These are phyloP conservation scores for Termitomyces sp. DNA, from an alignment of 768 basidiomycete genomes.

Conservation along the genomic window DNA sequence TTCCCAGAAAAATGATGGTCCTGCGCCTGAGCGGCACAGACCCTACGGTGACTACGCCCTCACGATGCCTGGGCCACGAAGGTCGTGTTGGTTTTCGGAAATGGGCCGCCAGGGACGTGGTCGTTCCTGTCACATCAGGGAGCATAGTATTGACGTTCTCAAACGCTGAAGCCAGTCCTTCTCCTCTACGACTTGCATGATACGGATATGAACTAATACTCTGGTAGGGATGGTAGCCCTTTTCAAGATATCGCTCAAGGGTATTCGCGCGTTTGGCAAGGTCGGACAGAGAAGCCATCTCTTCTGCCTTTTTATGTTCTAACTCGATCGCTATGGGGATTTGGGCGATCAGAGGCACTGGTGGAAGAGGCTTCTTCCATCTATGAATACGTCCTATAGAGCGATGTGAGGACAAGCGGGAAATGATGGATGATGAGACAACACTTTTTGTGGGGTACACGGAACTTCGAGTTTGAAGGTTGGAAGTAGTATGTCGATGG, in stretches of 20 bases:
- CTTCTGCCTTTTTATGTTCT: slow-evolving; percentile 39
- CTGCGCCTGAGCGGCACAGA: slow-evolving; percentile 9
- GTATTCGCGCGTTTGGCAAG: slow-evolving; percentile 45
- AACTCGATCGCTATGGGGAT: slow-evolving; percentile 36
- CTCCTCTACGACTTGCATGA: slow-evolving; percentile 14
- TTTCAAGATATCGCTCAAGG: slow-evolving; percentile 45
- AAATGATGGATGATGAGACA: slow-evolving; percentile 49
- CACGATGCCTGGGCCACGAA: not conserved
- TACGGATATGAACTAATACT: slow-evolving; percentile 30
- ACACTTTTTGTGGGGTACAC: slow-evolving; percentile 40
- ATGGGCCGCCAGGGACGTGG: not conserved
- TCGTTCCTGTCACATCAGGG: not conserved
- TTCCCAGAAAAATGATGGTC: slow-evolving; percentile 22
- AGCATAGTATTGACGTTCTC: slow-evolving; percentile 13
- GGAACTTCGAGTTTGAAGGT: slow-evolving; percentile 29
- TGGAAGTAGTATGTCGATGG: slow-evolving; percentile 8
- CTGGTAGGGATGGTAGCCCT: slow-evolving; percentile 47
- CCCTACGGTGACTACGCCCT: not conserved
- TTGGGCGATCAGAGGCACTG: slow-evolving; percentile 47
- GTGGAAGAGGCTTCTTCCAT: slow-evolving; percentile 55
- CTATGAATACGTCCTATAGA: slow-evolving; percentile 31
- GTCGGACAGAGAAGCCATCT: slow-evolving; percentile 44
- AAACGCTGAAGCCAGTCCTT: slow-evolving; percentile 16
- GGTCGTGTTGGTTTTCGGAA: not conserved
- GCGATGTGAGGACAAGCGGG: slow-evolving; percentile 36